Evolutionary conservation across 108 stramenopile species (phyloP), one percentile per base, ranked within the genome.

Genomic region (Tribonema minus): DNA sequence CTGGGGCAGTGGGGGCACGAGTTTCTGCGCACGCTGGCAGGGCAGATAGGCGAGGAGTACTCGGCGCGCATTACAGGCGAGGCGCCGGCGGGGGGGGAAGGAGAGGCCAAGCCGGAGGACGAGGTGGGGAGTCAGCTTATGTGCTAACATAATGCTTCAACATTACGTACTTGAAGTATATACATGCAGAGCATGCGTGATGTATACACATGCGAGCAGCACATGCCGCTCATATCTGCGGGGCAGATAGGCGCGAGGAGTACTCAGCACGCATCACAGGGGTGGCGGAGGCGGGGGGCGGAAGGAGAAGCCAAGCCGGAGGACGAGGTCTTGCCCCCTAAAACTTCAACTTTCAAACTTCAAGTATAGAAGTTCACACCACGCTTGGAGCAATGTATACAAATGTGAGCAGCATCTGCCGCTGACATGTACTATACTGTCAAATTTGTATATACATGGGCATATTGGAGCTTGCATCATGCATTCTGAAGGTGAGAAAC

Each of bases 131-230:
- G n/a, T n/a, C n/a, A n/a, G n/a, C n/a, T n/a, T n/a, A n/a, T n/a
- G n/a, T n/a, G n/a, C n/a, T n/a, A n/a, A n/a, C n/a, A n/a, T n/a
- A n/a, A n/a, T n/a, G n/a, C n/a, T n/a, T n/a, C n/a, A n/a, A n/a
- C n/a, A n/a, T n/a, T n/a, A n/a, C n/a, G n/a, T n/a, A n/a, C n/a
- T n/a, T n/a, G n/a, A n/a, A n/a, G n/a, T n/a, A n/a, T n/a, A n/a
- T n/a, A n/a, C n/a, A n/a, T n/a, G n/a, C n/a, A n/a, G n/a, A n/a
- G n/a, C n/a, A n/a, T n/a, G n/a, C n/a, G n/a, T n/a, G n/a, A n/a
- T n/a, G n/a, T n/a, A n/a, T n/a, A n/a, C n/a, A n/a, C n/a, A n/a
- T 99, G 98, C 96, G 98, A 96, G 26, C 96, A 97, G 78, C 96
- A 99, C 85, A 97, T 92, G 86, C 88, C 97, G 35, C 92, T 96